Percentiles rank a stretch among this genome's conserved stretches.
Conservation (phyloP, 2,329 filamentous ascomycete genomes). For the Passalora sequoiae region DNA sequence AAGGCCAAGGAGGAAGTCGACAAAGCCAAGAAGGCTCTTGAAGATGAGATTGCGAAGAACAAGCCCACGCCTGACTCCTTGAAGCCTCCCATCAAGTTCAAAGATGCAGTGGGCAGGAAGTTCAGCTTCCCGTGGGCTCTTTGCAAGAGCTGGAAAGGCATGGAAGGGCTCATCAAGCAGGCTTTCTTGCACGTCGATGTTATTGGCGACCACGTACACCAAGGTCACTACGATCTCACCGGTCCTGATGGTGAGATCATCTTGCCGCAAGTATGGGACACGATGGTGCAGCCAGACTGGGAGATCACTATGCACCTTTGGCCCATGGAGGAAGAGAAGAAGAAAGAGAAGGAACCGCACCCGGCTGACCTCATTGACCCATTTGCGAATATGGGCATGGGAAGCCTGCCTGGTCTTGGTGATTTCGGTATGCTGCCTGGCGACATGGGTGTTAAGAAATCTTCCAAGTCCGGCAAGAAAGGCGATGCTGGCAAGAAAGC, state of each 20-base stretch:
- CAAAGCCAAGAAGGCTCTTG: conserved; percentile 45
- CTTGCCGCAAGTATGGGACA: conserved; percentile 47
- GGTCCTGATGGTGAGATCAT: conserved; percentile 48
- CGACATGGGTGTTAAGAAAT: conserved; percentile 10
- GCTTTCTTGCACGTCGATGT: conserved; percentile 46
- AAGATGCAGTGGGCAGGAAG: conserved; percentile 84
- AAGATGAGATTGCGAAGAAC: conserved; percentile 45
- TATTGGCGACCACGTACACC: conserved; percentile 43
- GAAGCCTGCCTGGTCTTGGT: conserved; percentile 5
- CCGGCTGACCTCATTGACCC: conserved; percentile 12
- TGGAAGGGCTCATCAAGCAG: conserved; percentile 47
- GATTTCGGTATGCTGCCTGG: conserved; percentile 16
- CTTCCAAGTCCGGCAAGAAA: conserved; percentile 16
- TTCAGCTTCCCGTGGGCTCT: conserved; percentile 87
- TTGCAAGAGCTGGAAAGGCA: conserved; percentile 60
- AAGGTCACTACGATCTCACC: conserved; percentile 45
- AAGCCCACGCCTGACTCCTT: conserved; percentile 49
- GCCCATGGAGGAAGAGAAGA: conserved; percentile 36
- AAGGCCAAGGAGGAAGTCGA: conserved; percentile 49
- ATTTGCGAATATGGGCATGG: conserved; percentile 15
- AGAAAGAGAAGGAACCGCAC: conserved; percentile 10
- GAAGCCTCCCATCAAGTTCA: conserved; percentile 77
- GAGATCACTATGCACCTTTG: conserved; percentile 48
- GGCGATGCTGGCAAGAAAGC: conserved; percentile 5
- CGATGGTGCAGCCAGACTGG: conserved; percentile 45